These are phyloP conservation scores for Aegilops sharonensis DNA, from an alignment of 176 grass and related monocot genomes.

Conservation along the genomic window DNA sequence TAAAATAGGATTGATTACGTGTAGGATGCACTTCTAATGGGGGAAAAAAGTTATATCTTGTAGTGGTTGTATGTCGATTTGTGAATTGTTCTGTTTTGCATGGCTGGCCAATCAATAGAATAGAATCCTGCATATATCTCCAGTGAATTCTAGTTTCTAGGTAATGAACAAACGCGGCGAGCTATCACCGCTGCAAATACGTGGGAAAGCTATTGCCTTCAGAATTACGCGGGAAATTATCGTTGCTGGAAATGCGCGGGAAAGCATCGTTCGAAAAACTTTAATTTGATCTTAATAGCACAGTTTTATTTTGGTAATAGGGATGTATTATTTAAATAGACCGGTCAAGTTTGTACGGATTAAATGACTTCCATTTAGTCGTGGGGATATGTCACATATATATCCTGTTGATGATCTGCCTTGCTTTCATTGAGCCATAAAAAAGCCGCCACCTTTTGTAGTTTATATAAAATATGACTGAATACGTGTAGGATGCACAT, in stretches of 20 bases:
- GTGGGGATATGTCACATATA: not conserved
- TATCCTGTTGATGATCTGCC: not conserved
- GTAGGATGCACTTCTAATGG: too few species aligned
- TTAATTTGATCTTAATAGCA: constrained; percentile 11
- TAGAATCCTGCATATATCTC: not conserved
- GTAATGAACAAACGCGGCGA: not conserved
- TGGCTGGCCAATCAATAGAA: not conserved
- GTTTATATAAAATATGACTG: not conserved
- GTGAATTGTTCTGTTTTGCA: not conserved
- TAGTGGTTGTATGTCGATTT: too few species aligned
- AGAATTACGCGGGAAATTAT: not conserved
- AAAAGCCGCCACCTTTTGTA: not conserved
- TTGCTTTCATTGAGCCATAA: constrained; percentile 8
- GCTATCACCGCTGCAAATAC: not conserved
- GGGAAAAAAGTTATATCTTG: too few species aligned
- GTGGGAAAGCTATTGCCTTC: not conserved
- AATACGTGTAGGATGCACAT: too few species aligned
- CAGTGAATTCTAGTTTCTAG: not conserved
- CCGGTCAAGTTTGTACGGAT: not conserved
- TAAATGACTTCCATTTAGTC: not conserved
- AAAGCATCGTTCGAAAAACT: not conserved
- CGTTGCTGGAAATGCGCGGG: not conserved
- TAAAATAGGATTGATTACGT: too few species aligned
- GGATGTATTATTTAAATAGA: not conserved
- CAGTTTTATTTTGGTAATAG: not conserved